These are phyloP conservation scores for Cladochytrium replicatum DNA, from an alignment of 192 early-diverging fungal genomes.

Conservation along the genomic window DNA sequence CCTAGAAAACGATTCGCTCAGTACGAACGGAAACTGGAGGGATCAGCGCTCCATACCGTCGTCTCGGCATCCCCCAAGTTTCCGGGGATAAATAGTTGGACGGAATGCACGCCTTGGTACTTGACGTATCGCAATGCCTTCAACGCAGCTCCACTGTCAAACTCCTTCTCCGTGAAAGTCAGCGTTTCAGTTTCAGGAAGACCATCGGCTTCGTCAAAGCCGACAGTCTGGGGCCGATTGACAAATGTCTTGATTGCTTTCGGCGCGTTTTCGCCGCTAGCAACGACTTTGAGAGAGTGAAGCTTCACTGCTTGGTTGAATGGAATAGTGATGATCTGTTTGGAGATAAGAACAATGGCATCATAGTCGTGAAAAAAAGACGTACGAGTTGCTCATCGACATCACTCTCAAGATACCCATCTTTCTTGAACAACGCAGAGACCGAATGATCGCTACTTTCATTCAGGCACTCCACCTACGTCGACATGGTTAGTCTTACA, in stretches of 20 bases:
- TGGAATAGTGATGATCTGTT: too few relatives aligned
- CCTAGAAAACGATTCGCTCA: too few relatives aligned
- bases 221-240: constrained; percentile 61
- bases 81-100: constrained; percentile 68
- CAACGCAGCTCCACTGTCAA: constrained; percentile 1
- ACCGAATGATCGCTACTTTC: constrained; percentile 66
- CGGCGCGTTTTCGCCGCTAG: constrained; percentile 62
- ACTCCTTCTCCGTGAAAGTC: constrained; percentile 44
- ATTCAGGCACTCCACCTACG: constrained; percentile 69
- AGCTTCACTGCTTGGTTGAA: constrained; percentile 81
- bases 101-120: constrained; percentile 76
- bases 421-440: constrained; percentile 63
- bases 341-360: too few relatives aligned
- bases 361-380: constrained; percentile 3
- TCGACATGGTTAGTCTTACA: constrained; percentile 24
- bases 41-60: too few relatives aligned
- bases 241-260: constrained; percentile 79
- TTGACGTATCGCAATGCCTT: constrained; percentile 76
- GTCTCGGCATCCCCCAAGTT: constrained; percentile 78
- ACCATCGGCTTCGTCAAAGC: constrained; percentile 80
- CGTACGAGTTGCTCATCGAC: constrained; percentile 93
- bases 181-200: constrained; percentile 68
- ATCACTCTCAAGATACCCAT: constrained; percentile 73
- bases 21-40: too few relatives aligned
- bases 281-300: constrained; percentile 54